These are phyloP conservation scores for Candida sp. DNA, from an alignment of 1,139 yeast genomes.

Conservation along the genomic window DNA sequence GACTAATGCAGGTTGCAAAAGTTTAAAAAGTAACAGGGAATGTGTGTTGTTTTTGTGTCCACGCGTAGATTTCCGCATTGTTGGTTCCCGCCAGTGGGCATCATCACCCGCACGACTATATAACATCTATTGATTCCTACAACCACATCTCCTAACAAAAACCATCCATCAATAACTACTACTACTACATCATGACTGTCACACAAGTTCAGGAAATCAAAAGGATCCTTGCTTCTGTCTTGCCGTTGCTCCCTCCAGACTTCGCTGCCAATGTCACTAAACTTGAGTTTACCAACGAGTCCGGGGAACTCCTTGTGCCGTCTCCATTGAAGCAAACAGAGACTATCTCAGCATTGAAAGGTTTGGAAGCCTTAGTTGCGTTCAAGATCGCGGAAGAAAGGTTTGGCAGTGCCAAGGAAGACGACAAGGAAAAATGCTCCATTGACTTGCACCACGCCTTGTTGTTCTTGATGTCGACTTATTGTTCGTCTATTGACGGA, in stretches of 20 bases:
- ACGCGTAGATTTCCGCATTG: not conserved
- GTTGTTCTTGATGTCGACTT: constrained; percentile 29
- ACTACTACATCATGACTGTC: not conserved
- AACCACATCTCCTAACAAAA: not conserved
- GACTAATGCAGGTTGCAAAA: not conserved
- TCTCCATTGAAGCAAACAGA: constrained; percentile 33
- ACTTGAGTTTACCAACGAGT: constrained; percentile 19
- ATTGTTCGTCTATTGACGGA: constrained; percentile 30
- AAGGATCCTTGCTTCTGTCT: constrained; percentile 18
- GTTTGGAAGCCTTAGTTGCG: constrained; percentile 27
- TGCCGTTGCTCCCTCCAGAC: constrained; percentile 21
- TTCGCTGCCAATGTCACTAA: constrained; percentile 17
- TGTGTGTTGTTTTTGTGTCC: not conserved
- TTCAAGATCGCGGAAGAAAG: constrained; percentile 23
- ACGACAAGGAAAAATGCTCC: constrained; percentile 5
- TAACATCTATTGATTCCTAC: not conserved
- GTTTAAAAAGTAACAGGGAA: not conserved
- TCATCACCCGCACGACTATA: no score
- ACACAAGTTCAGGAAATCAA: constrained; percentile 16
- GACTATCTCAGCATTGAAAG: constrained; percentile 30
- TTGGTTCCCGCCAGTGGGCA: no score
- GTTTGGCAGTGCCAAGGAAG: constrained; percentile 16
- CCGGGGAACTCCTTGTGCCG: constrained; percentile 22
- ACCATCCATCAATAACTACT: not conserved
- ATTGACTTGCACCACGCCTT: constrained; percentile 31